These are phyloP conservation scores for Cruciata laevipes DNA, from an alignment of 257 asterid species.

Conservation along the genomic window DNA sequence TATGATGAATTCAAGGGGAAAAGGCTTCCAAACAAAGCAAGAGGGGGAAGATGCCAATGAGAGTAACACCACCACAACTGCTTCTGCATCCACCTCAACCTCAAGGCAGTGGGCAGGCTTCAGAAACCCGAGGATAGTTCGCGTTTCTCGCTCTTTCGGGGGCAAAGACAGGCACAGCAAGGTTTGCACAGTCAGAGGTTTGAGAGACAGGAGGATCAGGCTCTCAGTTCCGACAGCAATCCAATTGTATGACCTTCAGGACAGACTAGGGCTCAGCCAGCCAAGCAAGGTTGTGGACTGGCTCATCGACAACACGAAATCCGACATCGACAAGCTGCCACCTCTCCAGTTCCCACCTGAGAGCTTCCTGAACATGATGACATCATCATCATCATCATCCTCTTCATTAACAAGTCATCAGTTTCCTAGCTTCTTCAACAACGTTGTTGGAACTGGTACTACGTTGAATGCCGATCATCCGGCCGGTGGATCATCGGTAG, in stretches of 20 bases:
- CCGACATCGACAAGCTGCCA: constrained; percentile 59
- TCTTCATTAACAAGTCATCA: constrained; percentile 6
- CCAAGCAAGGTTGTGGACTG: constrained; percentile 80
- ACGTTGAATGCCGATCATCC: neutral
- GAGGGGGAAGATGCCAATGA: constrained; percentile 31
- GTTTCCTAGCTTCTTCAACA: constrained; percentile 11
- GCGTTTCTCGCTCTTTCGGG: constrained; percentile 54
- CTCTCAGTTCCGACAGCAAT: constrained; percentile 69
- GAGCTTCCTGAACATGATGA: constrained; percentile 17
- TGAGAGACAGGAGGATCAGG: constrained; percentile 60
- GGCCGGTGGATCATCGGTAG: constrained; percentile 20
- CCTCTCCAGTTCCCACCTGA: constrained; percentile 47
- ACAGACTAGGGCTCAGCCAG: constrained; percentile 55
- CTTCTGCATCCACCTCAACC: constrained; percentile 22
- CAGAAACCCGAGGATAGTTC: constrained; percentile 66
- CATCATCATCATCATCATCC: no score
- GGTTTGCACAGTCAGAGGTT: constrained; percentile 58
- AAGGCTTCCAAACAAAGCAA: constrained; percentile 28
- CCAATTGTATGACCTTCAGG: constrained; percentile 67
- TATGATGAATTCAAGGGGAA: constrained; percentile 42
- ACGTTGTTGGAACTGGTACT: neutral
- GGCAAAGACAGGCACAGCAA: constrained; percentile 82
- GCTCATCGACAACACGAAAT: constrained; percentile 47
- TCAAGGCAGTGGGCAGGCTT: constrained; percentile 50
- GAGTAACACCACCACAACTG: constrained; percentile 3